A percentile compares a stretch with the other conserved stretches of the same genome.
Evolutionary conservation across 1,284 basidiomycete genomes (phyloP).

Genomic region (Tilletia indica): DNA sequence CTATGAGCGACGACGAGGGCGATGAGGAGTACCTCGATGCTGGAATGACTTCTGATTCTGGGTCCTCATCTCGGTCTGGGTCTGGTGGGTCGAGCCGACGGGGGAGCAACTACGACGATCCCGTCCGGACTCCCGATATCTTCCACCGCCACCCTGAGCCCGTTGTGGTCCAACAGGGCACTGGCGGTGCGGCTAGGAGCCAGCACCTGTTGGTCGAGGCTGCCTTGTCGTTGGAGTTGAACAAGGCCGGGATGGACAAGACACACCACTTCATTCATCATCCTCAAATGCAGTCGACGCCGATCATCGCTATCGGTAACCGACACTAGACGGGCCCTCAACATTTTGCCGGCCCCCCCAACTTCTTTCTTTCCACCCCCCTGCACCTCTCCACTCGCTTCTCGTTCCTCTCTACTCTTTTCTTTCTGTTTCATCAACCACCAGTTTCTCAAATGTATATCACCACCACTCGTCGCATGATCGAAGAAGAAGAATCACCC

Average conservation of each 20-base stretch:
- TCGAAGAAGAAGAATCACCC: too few relatives aligned
- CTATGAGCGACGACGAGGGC: conserved; percentile 7
- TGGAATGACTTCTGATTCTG: conserved; percentile 5
- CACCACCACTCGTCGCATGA: too few relatives aligned
- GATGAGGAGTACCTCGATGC: conserved; percentile 9
- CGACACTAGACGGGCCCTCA: background rate
- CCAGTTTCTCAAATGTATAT: too few relatives aligned
- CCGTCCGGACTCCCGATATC: background rate
- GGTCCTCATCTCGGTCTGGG: background rate
- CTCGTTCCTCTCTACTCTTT: too few relatives aligned
- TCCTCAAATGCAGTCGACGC: background rate
- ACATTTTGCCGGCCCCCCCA: too few relatives aligned
- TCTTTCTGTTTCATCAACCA: too few relatives aligned
- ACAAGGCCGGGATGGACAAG: background rate
- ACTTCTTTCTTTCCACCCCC: too few relatives aligned
- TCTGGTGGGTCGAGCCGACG: background rate
- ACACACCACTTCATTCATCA: background rate
- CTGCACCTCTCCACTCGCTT: too few relatives aligned
- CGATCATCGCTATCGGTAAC: background rate
- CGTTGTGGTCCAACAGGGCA: background rate
- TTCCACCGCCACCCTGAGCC: background rate
- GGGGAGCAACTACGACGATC: background rate
- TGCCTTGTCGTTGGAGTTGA: background rate
- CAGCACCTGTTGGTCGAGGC: too few relatives aligned
- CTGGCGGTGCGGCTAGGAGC: background rate